phyloP scores from a whole-genome alignment of 2,329 filamentous ascomycete species.

The Oidium heveae region DNA sequence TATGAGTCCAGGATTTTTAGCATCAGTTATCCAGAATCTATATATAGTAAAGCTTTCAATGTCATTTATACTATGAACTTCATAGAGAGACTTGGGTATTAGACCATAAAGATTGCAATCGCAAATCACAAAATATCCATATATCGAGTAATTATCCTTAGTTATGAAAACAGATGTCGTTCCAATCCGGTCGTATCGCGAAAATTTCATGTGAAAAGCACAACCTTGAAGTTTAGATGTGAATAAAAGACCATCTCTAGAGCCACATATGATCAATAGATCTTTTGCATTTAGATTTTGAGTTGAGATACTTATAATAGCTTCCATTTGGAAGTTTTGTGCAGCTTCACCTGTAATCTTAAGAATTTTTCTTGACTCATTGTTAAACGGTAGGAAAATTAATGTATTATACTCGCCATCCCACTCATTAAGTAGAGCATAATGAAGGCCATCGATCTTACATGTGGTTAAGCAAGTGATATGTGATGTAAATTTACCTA shows the following conservation, averaged over 20 bases:
- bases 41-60: slow-evolving; percentile 6
- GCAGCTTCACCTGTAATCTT: slow-evolving; percentile 2
- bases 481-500: slow-evolving; percentile 4
- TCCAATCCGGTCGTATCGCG: slow-evolving; percentile 9
- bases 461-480: slow-evolving; percentile 6
- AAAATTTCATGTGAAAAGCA: slow-evolving; percentile 3
- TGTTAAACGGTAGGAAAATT: slow-evolving; percentile 5
- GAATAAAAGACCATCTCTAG: slow-evolving; percentile 11
- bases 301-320: slow-evolving; percentile 10
- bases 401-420: slow-evolving; percentile 4
- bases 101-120: slow-evolving; percentile 19
- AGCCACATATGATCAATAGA: slow-evolving; percentile 10
- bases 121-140: slow-evolving; percentile 21
- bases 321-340: slow-evolving; percentile 4
- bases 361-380: slow-evolving; percentile 1
- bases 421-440: slow-evolving; percentile 6
- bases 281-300: neutral
- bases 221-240: slow-evolving; percentile 6
- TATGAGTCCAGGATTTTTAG: slow-evolving; percentile 19
- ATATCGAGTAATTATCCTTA: slow-evolving; percentile 6
- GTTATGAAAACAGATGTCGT: slow-evolving; percentile 8
- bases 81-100: neutral
- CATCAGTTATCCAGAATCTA: slow-evolving; percentile 26
- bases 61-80: neutral
- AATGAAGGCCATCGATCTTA: slow-evolving; percentile 2